Evolutionary conservation across 2,329 filamentous ascomycete genomes (phyloP), one percentile per base, ranked within the genome.

Genomic region (Dactylellina drechsleri): DNA sequence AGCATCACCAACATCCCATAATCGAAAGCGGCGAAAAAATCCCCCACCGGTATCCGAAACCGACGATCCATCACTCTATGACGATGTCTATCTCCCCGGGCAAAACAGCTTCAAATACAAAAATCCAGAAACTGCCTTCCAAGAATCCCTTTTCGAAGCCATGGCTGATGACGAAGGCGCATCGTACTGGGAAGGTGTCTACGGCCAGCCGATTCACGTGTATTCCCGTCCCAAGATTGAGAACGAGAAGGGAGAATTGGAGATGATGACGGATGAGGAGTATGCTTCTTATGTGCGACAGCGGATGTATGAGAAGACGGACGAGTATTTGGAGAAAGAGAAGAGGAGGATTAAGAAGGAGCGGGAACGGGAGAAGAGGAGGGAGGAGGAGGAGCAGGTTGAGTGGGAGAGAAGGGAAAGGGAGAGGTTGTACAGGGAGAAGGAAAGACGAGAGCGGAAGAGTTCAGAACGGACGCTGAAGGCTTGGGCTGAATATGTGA

Each of bases 91-190:
- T 70, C 79, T 82, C 6, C 81, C 82, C 18, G 82, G 82, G 64
- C 62, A 80, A 8, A 80, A 80, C n/a, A 82, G 81, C 23, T 26
- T 77, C 65, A 74, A 80, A 80, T 78, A 77, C 58, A 62, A 91
- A 15, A 87, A 91, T 78, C 86, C 92, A 0, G 89, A 92, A 47
- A 85, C 86, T 0, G 92, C 94, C 0, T 99, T 99, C 81, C 90
- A 92, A 31, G 92, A 96, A 82, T 97, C 93, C 0, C 89, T 99
- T 4, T 98, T 98, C 83, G 95, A 99, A 82, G 95, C 95, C 36
- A 90, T 99, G 82, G 94, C 93, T 43, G 95, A 99, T 82, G 94
- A 98, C 80, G 95, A 99, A 83, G 95, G 94, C 54, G 95, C 95
- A 1, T 87, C 89, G 6, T 99, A 95, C 83, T 99, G 95, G 95